Evolutionary conservation across 129 eudicot species (phyloP), one percentile per base, ranked within the genome.

Genomic region (Helichrysum umbraculigerum): DNA sequence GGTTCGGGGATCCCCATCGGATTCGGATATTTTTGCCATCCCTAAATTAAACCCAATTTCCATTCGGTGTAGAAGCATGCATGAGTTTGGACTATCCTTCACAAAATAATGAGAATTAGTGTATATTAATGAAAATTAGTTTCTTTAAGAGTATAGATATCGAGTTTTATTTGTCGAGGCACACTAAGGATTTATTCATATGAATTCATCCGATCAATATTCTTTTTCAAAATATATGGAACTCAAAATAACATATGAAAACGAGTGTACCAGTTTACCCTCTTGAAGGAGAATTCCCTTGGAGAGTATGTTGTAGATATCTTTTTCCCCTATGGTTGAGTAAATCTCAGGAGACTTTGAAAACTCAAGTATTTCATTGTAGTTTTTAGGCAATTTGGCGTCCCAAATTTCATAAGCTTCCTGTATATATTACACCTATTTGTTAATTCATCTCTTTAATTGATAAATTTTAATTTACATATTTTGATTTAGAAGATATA

Each of bases 261-360:
- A 54, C 33, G 12, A 56, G 41, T 1, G 30, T 57, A 73, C 77
- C 77, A 20, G 11, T 57, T 39, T 73, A 12, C 50, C 77, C 16
- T 73, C 34, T 6, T 44, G 37, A 70, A 70, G 61, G 25, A 29
- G 37, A 15, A 47, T 25, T 47, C 61, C 74, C 14, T 58, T 21
- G 68, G 35, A 57, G 22, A 73, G 68, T 9, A 35, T 73, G 77
- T 22, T 34, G 30, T 73, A 73, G 15, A 73, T 60, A 57, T 39
- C 77, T 20, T 58, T 73, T 72, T 58, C 35, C 16, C 12, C 20
- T 33, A 33, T 16, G 11, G 16, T 20, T 3, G 77, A 73, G 35
- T 58, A 59, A 7, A 34, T 34, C 21, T 39, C 56, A 21, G 35
- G 68, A 21, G 68, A 57, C 7, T 12, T 19, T 22, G 67, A 73